Evolutionary conservation across 176 grass and related monocot species (phyloP), one percentile per base, ranked within the genome.

Genomic region (Calamus simplicifolius): DNA sequence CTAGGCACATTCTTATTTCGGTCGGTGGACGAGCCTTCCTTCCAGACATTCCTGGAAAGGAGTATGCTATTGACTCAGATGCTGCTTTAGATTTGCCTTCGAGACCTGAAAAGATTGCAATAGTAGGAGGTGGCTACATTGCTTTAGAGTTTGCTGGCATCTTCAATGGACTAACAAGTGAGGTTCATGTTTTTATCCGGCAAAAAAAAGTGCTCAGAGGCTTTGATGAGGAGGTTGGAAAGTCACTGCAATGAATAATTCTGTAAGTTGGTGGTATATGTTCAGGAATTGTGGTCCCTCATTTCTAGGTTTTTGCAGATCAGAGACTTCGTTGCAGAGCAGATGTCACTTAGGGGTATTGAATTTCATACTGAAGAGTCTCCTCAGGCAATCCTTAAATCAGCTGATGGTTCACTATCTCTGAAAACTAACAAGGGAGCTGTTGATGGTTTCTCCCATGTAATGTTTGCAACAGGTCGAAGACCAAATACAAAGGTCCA

Each of bases 401-500:
- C 78, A 76, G 69, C 77, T 49, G 71, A 90, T 73, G 82, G 87
- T 66, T 69, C 63, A 59, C 72, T 90, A 21, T 85, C 87, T 72
- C 56, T 90, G 50, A 82, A 85, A 75, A 85, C 87, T 50, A 85
- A 79, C 65, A 82, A 90, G 85, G 87, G 66, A 79, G 85, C 75
- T 63, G 48, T 85, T 66, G 75, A 79, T 62, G 87, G 87, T 56
- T 90, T 90, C 58, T 85, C 87, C 54, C 87, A 90, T 59, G 66
- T 90, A 71, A 90, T 90, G 87, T 85, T 90, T 73, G 87, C 87
- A 57, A 90, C 87, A 56, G 87, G 87, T 50, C 79, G 87, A 50
- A 85, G 19, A 76, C 79, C 87, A 78, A 90, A 85, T 53, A 80
- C 87, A 8, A 85, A 82, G 82, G 87, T 85, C 49, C 53, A 27